Evolutionary conservation across 2,329 filamentous ascomycete species (phyloP).

Genomic region (Graphilbum fragrans): DNA sequence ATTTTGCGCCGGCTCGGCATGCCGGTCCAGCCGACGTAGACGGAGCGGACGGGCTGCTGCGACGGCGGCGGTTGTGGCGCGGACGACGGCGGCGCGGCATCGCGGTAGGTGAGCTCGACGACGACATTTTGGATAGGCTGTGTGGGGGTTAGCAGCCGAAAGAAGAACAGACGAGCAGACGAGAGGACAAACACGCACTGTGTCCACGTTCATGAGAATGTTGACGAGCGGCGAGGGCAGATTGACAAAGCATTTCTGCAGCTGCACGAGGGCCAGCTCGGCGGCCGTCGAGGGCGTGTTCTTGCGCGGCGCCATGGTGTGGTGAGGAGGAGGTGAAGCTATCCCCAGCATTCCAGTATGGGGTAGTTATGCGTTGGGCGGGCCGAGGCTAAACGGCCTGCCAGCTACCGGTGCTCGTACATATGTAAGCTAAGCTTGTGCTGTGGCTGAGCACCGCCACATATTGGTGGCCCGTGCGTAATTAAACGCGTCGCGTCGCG

Average conservation of each 20-base stretch:
- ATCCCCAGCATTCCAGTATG: too few relatives aligned
- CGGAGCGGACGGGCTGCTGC: slow-evolving; percentile 40
- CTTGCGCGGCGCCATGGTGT: slow-evolving; percentile 31
- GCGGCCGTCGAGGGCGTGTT: slow-evolving; percentile 56
- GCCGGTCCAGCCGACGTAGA: slow-evolving; percentile 93
- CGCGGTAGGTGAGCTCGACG: slow-evolving; percentile 75
- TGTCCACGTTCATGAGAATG: slow-evolving; percentile 78
- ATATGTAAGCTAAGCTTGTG: background rate
- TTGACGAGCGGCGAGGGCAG: slow-evolving; percentile 75
- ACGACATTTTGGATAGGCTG: slow-evolving; percentile 95
- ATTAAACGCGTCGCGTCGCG: slow-evolving; percentile 11
- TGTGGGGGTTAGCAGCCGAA: slow-evolving; percentile 2
- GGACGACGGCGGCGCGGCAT: slow-evolving; percentile 35
- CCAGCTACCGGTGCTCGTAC: background rate
- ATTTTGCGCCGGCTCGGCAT: slow-evolving; percentile 87
- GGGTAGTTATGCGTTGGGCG: too few relatives aligned
- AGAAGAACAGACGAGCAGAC: background rate
- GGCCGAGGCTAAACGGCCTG: background rate
- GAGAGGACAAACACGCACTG: slow-evolving; percentile 42
- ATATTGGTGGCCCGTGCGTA: slow-evolving; percentile 3
- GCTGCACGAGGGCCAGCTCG: slow-evolving; percentile 72
- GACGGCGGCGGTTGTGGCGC: slow-evolving; percentile 22
- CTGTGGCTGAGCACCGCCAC: slow-evolving; percentile 1
- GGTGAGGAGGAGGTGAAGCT: too few relatives aligned
- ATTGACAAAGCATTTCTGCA: slow-evolving; percentile 94